Evolutionary conservation across 148 eudicot species (phyloP), one percentile per base, ranked within the genome.

Genomic region (Fagopyrum homotropicum): DNA sequence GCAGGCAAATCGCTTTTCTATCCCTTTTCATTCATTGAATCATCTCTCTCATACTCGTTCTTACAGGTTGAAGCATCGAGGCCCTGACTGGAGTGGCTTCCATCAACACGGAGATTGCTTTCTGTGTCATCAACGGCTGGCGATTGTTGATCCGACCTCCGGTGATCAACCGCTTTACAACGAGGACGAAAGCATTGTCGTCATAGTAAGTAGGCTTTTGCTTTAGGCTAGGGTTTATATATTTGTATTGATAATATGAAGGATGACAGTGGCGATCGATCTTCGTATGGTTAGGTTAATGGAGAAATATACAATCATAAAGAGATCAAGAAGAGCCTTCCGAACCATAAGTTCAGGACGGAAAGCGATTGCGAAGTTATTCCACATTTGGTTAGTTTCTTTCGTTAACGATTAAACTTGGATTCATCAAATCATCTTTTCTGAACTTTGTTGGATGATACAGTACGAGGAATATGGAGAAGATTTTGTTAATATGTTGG

Each of bases 391-490:
- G 98, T 94, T 54, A 79, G 89, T 79, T 35, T 49, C 49, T 22
- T 47, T 11, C 6, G 47, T 14, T 49, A 44, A 72, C 19, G 17
- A 12, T 3, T 43, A 49, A 72, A 15, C 17, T 72, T 35, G 40
- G 75, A 17, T 49, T 45, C 45, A 22, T 30, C 57, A 52, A 48
- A 26, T 49, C 16, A 56, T 2, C 15, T 1, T 35, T 35, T 35
- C 40, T 35, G 40, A 35, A 35, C 40, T 35, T 35, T 35, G 40
- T 35, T 35, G 9, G 26, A 75, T 61, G 64, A 54, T 50, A 73
- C 54, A 94, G 98, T 94, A 91, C 44, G 98, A 94, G 81, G 97
- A 94, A 78, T 75, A 87, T 88, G 98, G 98, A 26, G 98, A 94
- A 57, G 78, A 87, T 29, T 94, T 94, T 78, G 86, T 91, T 55